These are phyloP conservation scores for Calycina herbarum DNA, from an alignment of 2,329 filamentous ascomycete genomes.

Conservation along the genomic window DNA sequence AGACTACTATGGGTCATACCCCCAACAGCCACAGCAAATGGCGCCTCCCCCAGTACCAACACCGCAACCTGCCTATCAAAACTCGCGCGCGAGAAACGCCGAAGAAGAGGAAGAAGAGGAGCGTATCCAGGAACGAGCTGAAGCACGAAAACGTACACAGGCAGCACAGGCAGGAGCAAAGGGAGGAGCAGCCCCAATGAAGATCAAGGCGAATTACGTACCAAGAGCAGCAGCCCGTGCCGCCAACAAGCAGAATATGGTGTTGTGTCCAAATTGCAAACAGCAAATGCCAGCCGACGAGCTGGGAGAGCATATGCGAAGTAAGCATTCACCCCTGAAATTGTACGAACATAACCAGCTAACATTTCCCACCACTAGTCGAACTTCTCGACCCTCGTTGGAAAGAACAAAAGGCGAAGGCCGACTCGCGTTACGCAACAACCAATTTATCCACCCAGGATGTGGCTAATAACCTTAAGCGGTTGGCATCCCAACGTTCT, in stretches of 20 bases:
- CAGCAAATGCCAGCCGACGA: conserved; percentile 86
- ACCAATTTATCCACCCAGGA: conserved; percentile 85
- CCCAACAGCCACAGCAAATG: conserved; percentile 38
- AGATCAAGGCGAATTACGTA: conserved; percentile 91
- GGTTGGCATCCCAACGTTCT: conserved; percentile 83
- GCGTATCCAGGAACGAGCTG: conserved; percentile 62
- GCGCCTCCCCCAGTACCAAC: conserved; percentile 43
- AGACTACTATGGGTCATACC: conserved; percentile 55
- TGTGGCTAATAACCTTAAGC: conserved; percentile 91
- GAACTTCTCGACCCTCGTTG: conserved; percentile 91
- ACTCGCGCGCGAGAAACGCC: conserved; percentile 33
- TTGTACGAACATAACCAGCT: conserved; percentile 12
- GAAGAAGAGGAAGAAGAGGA: conserved; percentile 63
- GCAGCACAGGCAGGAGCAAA: conserved; percentile 78
- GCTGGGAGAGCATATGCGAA: conserved; percentile 89
- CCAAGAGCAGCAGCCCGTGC: conserved; percentile 76
- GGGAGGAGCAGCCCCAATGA: conserved; percentile 69
- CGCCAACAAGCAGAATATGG: conserved; percentile 64
- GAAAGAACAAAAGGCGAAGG: conserved; percentile 93
- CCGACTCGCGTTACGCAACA: conserved; percentile 78
- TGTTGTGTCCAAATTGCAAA: conserved; percentile 89
- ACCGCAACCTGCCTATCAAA: conserved; percentile 36
- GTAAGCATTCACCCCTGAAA: conserved; percentile 45
- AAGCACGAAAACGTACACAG: conserved; percentile 64
- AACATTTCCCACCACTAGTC: conserved; percentile 47